Percentiles rank a stretch among this genome's conserved stretches.
These are phyloP conservation scores for Aureobasidium zeae DNA, from an alignment of 2,329 filamentous ascomycete species.

Conservation along the genomic window DNA sequence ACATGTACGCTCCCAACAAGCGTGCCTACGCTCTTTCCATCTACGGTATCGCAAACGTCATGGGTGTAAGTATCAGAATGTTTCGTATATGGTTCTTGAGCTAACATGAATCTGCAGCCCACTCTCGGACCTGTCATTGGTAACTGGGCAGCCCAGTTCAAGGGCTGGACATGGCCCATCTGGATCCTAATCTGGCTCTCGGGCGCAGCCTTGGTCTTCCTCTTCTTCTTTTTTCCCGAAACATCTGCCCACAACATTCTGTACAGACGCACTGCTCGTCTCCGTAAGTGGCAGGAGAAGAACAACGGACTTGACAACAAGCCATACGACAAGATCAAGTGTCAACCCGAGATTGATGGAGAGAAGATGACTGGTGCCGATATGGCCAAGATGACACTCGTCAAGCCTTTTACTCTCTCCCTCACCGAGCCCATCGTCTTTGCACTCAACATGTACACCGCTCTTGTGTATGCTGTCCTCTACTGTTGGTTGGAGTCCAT, in stretches of 20 bases:
- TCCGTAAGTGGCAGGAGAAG: slow-evolving; percentile 31
- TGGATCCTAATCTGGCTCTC: slow-evolving; percentile 36
- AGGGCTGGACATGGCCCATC: slow-evolving; percentile 34
- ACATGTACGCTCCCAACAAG: slow-evolving; percentile 34
- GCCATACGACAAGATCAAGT: slow-evolving; percentile 30
- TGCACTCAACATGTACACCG: slow-evolving; percentile 37
- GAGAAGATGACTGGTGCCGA: slow-evolving; percentile 32
- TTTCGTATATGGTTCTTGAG: slow-evolving; percentile 28
- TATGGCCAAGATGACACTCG: slow-evolving; percentile 33
- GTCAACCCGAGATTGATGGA: slow-evolving; percentile 32
- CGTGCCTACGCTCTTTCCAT: slow-evolving; percentile 33
- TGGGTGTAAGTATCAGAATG: slow-evolving; percentile 35
- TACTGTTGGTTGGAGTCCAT: slow-evolving; percentile 39
- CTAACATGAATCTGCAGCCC: slow-evolving; percentile 34
- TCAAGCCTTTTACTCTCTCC: slow-evolving; percentile 36
- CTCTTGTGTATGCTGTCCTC: slow-evolving; percentile 34
- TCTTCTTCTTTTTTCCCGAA: slow-evolving; percentile 34
- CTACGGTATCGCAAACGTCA: slow-evolving; percentile 35
- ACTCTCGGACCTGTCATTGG: slow-evolving; percentile 34
- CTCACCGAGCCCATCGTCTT: slow-evolving; percentile 34
- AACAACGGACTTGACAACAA: slow-evolving; percentile 27
- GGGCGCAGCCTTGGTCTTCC: slow-evolving; percentile 30
- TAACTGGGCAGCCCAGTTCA: slow-evolving; percentile 32
- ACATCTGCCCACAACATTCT: slow-evolving; percentile 35
- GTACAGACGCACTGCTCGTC: slow-evolving; percentile 32